Conservation (phyloP, 1,284 basidiomycete genomes). For the Naganishia sp. region DNA sequence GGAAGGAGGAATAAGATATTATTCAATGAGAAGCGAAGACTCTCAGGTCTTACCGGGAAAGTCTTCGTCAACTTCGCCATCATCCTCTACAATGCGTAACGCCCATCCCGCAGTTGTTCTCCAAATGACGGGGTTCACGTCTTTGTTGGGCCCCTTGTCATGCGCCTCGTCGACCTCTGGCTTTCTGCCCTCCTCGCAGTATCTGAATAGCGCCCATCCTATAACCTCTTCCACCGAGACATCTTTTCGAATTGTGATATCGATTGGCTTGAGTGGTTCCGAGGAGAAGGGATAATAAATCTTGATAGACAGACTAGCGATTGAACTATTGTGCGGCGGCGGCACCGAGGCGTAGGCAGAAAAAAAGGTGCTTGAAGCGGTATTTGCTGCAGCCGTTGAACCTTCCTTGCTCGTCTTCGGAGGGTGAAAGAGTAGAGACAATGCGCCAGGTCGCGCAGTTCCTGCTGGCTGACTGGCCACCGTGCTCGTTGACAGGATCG, state of each 20-base stretch:
- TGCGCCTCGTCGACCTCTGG: slow-evolving; percentile 57
- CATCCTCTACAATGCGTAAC: slow-evolving; percentile 92
- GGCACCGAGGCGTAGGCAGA: slow-evolving; percentile 55
- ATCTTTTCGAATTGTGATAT: slow-evolving; percentile 73
- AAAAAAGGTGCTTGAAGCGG: slow-evolving; percentile 42
- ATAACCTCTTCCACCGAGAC: slow-evolving; percentile 94
- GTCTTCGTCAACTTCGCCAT: slow-evolving; percentile 98
- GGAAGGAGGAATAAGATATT: no score
- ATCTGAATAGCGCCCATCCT: slow-evolving; percentile 86
- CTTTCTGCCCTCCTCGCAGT: slow-evolving; percentile 79
- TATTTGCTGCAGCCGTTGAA: not conserved
- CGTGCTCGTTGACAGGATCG: not conserved
- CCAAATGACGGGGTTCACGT: slow-evolving; percentile 59
- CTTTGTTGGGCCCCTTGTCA: slow-evolving; percentile 54
- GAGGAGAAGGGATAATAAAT: slow-evolving; percentile 85
- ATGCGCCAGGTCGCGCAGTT: not conserved
- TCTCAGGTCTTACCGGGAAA: slow-evolving; percentile 70
- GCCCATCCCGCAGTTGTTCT: slow-evolving; percentile 86
- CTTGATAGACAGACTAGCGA: slow-evolving; percentile 62
- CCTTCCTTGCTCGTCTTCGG: slow-evolving; percentile 4
- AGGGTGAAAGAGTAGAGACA: slow-evolving; percentile 21
- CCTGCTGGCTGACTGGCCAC: not conserved
- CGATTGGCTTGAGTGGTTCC: slow-evolving; percentile 59
- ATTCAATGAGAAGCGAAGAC: not conserved
- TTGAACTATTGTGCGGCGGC: slow-evolving; percentile 44